Base-by-base conservation (phyloP, 78 protist genomes). In the Neovahlkampfia damariscottae region DNA sequence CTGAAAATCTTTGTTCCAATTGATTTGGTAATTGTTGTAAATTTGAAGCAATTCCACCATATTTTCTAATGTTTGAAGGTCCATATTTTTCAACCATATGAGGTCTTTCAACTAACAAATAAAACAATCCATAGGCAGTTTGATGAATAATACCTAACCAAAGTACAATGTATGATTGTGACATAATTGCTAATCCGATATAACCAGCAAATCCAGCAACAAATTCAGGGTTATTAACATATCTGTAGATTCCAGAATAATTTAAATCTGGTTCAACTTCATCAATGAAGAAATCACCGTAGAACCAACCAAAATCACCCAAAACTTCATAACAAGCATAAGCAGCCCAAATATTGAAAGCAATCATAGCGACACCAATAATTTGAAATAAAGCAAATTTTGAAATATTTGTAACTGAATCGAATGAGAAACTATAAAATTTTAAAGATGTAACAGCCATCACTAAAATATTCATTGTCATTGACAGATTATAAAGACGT, bases 291-390 rank as follows among this genome's bases (percentile, higher is more conserved):
- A 81, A 81, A 27, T 81, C 84, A 32, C 84, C 84, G 37, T 66
- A 81, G 67, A 81, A 81, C 78, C 80, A 81, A 3, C 84, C 84
- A 32, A 74, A 81, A 37, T 81, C 84, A 7, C 84, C 84, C 32
- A 81, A 69, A 29, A 66, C 62, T 2, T 27, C 35, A n/a, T 81
- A 79, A 8, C 4, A 4, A 1, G 78, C 36, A 40, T 5, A 1
- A n/a, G 82, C 38, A 3, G 29, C 40, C 40, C 38, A 81, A 28
- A 76, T 5, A 76, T 75, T 81, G 38, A 81, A 2, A 2, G 39
- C 74, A 70, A 81, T 19, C 32, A 81, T 67, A 6, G 40, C 59
- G 70, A 70, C 7, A 5, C 78, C 78, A 50, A 5, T 5, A 6
- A 74, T 2, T 34, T n/a, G 41, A n/a, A n/a, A n/a, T n/a, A n/a